Conservation (phyloP, 306 rosid species). For the Oemleria cerasiformis region DNA sequence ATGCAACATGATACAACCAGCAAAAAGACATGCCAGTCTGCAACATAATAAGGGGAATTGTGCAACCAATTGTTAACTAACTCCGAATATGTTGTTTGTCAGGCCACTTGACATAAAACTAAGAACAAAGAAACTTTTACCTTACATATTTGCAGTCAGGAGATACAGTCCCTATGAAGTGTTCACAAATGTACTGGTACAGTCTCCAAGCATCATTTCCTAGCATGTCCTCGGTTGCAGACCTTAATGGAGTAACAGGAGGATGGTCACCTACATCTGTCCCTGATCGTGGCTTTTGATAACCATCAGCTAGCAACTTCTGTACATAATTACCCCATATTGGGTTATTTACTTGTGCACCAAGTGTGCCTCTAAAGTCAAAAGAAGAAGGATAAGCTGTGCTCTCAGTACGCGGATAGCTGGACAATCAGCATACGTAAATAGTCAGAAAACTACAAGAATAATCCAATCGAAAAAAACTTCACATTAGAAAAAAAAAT, state of each 20-base stretch:
- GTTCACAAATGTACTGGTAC: constrained; percentile 85
- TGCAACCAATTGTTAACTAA: background rate
- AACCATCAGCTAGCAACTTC: constrained; percentile 60
- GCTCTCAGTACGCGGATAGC: constrained; percentile 50
- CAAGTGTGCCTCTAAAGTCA: constrained; percentile 77
- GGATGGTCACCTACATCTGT: constrained; percentile 97
- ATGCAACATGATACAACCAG: too few relatives aligned
- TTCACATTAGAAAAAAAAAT: background rate
- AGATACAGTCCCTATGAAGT: constrained; percentile 86
- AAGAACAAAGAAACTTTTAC: constrained; percentile 35
- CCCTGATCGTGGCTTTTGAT: constrained; percentile 71
- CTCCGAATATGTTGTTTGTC: background rate
- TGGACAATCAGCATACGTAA: constrained; percentile 33
- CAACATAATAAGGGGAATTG: too few relatives aligned
- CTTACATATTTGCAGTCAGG: constrained; percentile 89
- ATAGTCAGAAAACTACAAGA: constrained; percentile 1
- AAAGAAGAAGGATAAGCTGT: constrained; percentile 91
- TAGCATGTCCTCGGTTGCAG: constrained; percentile 77
- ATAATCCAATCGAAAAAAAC: constrained; percentile 13
- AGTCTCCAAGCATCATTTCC: constrained; percentile 89
- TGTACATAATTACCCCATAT: constrained; percentile 68
- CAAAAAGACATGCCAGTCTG: background rate
- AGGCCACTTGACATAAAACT: constrained; percentile 9
- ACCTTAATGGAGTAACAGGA: constrained; percentile 86
- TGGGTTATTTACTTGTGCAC: constrained; percentile 64